Base-by-base conservation (phyloP, 2,329 filamentous ascomycete genomes). In the Xylaria sp. region DNA sequence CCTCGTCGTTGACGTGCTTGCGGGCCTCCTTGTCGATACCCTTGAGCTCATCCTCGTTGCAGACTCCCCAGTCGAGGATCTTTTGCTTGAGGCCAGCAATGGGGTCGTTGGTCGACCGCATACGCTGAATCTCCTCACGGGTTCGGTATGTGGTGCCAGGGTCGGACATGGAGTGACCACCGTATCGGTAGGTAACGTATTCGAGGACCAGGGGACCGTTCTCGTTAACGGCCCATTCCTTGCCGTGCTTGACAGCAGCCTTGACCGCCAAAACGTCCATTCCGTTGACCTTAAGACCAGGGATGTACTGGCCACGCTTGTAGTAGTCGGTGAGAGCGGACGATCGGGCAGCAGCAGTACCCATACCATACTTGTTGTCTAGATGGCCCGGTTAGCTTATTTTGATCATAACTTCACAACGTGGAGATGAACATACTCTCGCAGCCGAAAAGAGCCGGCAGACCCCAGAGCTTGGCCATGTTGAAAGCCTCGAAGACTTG, bases 361-460 rank as follows among this genome's bases (percentile, higher is more conserved):
- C 96, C 96, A 99, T 99, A 82, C 96, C 96, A 82, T 99, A 99
- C 85, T 99, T 99, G 92, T 99, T 99, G 90, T 99, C 94, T 97
- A 64, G 20, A 34, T 39, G 53, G 41, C 18, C 60, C 9, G 5
- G 72, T 81, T 72, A 81, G 78, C 50, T 70, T 25, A 48, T 46
- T 32, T 53, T 63, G 50, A 57, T 20, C 25, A 32, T 23, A 41
- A 25, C 28, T n/a, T 34, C 43, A 34, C 7, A 61, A 7, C n/a
- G 9, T 9, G 7, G 20, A 13, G 52, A 15, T 28, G 28, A 32
- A 89, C 93, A 81, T 85, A 97, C 94, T 99, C 87, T 99, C 96
- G 83, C 96, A 99, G 76, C 93, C 94, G 80, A 99, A 99, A 75
- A 99, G 91, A 75, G 94, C 89, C 63, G 96, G 96, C 56, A 99